phyloP scores from a whole-genome alignment of 2,329 filamentous ascomycete species.

The Myriosclerotinia scirpicola region DNA sequence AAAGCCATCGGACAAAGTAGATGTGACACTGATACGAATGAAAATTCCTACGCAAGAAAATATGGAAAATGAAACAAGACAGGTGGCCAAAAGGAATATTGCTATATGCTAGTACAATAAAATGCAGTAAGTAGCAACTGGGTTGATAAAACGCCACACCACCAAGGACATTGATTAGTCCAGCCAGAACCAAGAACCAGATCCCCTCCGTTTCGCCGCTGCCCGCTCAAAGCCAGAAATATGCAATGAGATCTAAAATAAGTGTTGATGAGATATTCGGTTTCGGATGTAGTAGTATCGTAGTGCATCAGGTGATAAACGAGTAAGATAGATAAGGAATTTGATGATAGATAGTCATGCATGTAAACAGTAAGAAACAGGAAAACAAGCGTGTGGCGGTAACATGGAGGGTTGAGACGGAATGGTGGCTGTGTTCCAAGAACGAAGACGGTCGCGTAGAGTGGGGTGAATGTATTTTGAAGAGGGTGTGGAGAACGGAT shows the following conservation, averaged over 20 bases:
- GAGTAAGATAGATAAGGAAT: conserved; percentile 11
- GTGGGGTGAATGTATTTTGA: conserved; percentile 7
- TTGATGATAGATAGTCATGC: conserved; percentile 17
- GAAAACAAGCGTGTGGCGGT: conserved; percentile 19
- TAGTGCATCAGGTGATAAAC: conserved; percentile 16
- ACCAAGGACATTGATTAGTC: conserved; percentile 14
- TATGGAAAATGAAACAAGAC: conserved; percentile 10
- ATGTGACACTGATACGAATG: conserved; percentile 14
- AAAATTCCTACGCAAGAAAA: conserved; percentile 10
- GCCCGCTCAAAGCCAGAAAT: conserved; percentile 4
- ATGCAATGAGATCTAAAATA: conserved; percentile 14
- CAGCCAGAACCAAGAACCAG: conserved; percentile 7
- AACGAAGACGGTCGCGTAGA: conserved; percentile 5
- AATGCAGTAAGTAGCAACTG: conserved; percentile 10
- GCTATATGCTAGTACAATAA: conserved; percentile 23
- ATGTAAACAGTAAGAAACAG: conserved; percentile 17
- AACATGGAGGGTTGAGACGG: neutral
- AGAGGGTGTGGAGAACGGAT: conserved; percentile 16
- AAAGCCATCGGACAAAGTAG: conserved; percentile 12
- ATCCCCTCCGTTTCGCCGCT: conserved; percentile 12
- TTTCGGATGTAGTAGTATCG: conserved; percentile 9
- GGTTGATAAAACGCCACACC: conserved; percentile 17
- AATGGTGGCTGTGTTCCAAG: conserved; percentile 10
- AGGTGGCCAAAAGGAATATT: conserved; percentile 15
- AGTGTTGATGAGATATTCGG: conserved; percentile 3